phyloP scores from a whole-genome alignment of 805 yeast species.

The Wickerhamomyces queroliae region DNA sequence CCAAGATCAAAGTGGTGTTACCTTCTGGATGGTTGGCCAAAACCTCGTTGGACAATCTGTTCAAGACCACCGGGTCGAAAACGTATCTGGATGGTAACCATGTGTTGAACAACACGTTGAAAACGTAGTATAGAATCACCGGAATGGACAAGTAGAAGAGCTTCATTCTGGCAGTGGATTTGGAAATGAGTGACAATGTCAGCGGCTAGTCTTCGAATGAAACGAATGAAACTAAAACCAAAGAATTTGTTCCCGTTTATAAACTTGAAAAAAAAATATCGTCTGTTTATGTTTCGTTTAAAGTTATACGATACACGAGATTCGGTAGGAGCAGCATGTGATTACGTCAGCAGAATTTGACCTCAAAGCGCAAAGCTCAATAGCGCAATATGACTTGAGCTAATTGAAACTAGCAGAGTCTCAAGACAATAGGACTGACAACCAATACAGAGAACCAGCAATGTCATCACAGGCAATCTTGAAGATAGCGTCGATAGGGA shows the following conservation, averaged over 20 bases:
- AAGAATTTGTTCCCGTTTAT: too few relatives aligned
- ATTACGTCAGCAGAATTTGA: too few relatives aligned
- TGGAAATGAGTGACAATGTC: not conserved
- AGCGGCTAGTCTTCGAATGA: too few relatives aligned
- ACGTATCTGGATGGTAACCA: constrained; percentile 70
- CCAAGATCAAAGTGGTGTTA: constrained; percentile 57
- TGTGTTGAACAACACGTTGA: constrained; percentile 39
- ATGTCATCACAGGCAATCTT: constrained; percentile 14
- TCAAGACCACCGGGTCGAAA: constrained; percentile 63
- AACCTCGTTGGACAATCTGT: constrained; percentile 49
- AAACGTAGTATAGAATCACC: constrained; percentile 24
- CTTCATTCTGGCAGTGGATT: constrained; percentile 8
- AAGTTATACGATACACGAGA: too few relatives aligned
- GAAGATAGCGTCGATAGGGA: constrained; percentile 10
- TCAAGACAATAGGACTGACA: too few relatives aligned
- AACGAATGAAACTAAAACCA: not conserved
- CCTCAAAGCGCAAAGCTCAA: too few relatives aligned
- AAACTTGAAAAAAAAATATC: too few relatives aligned
- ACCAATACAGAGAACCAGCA: not conserved
- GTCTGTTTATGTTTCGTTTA: too few relatives aligned
- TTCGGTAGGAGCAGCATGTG: too few relatives aligned
- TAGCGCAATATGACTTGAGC: too few relatives aligned
- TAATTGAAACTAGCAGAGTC: too few relatives aligned
- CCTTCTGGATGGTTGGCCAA: constrained; percentile 48
- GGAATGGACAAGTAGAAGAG: constrained; percentile 19